Evolutionary conservation across 2,329 filamentous ascomycete genomes (phyloP).

Genomic region (Penicillium sp.): DNA sequence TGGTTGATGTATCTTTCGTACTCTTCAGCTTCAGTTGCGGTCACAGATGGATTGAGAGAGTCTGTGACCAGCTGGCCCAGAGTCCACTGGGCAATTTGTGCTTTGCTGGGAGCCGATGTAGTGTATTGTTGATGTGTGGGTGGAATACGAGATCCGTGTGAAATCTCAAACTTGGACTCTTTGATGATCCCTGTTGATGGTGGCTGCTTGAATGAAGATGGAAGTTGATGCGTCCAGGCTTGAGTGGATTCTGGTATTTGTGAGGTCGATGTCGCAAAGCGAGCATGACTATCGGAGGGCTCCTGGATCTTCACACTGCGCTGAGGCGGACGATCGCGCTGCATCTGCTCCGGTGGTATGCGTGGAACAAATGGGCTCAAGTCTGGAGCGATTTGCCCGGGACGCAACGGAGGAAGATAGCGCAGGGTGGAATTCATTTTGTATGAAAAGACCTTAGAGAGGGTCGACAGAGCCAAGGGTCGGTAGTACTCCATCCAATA

Average conservation of each 20-base stretch:
- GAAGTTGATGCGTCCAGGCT: conserved; percentile 34
- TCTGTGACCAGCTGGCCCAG: conserved; percentile 81
- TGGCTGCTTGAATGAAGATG: conserved; percentile 32
- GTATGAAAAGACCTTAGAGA: conserved; percentile 87
- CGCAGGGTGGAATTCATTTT: conserved; percentile 87
- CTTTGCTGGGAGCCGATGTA: conserved; percentile 69
- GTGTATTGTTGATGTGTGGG: conserved; percentile 44
- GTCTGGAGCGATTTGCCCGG: conserved; percentile 66
- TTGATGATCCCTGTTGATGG: conserved; percentile 58
- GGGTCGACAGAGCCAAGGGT: conserved; percentile 79
- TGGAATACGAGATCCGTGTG: conserved; percentile 21
- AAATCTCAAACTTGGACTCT: conserved; percentile 39
- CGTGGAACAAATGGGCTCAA: conserved; percentile 85
- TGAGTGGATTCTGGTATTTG: conserved; percentile 22
- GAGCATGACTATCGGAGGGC: conserved; percentile 50
- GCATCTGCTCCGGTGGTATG: conserved; percentile 54
- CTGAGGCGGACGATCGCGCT: conserved; percentile 54
- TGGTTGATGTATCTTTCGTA: conserved; percentile 87
- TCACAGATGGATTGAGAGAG: conserved; percentile 81
- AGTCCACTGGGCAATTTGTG: conserved; percentile 76
- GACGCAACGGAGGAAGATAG: conserved; percentile 70
- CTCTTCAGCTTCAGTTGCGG: conserved; percentile 71
- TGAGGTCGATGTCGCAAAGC: conserved; percentile 37
- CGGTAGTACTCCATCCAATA: conserved; percentile 98
- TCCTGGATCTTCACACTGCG: conserved; percentile 66